Base-by-base conservation (phyloP, 2,329 filamentous ascomycete genomes). In the Colletotrichum sp. region DNA sequence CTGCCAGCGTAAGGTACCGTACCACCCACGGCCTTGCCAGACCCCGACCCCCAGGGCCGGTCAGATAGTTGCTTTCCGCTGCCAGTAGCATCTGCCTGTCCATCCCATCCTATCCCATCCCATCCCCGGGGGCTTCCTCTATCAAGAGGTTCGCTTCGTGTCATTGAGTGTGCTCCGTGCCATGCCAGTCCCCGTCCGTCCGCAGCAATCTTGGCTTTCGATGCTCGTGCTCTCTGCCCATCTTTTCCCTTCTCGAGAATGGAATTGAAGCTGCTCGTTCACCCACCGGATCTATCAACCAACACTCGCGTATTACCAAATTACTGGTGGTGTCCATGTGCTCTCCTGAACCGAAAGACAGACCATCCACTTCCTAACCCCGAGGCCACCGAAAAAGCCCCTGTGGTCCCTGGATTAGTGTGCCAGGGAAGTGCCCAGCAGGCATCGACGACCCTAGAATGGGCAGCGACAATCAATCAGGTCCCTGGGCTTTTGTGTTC, bases 321-420 rank as follows among this genome's bases (percentile, higher is more conserved):
- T 24, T 57, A 57, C 16, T 57, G 24, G 21, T 63, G 16, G 38
- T 47, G 38, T 63, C 21, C 16, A 29, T 47, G n/a, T 27, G 34
- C 21, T n/a, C 34, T 47, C 18, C 38, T 47, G 38, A n/a, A n/a
- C 38, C 38, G 18, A n/a, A 47, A 47, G 38, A 47, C 9, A 47
- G 38, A 47, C 27, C 54, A 18, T 77, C 78, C 27, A 36, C 18
- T 66, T 27, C 65, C 31, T 21, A n/a, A 47, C 18, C 38, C 38
- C 38, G 38, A 47, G 38, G 38, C 38, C 38, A 47, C 38, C 38
- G 38, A 47, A 47, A 66, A 65, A 34, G 64, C 64, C 77, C 71
- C 75, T 38, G 66, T 73, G 63, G 55, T 66, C 71, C 71, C 67
- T 73, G 67, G 47, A 43, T 43, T 70, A 73, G 59, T 38, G 61